Evolutionary conservation across 139 green algal genomes (phyloP), one percentile per base, ranked within the genome.

Genomic region (Coelastrella sp.): DNA sequence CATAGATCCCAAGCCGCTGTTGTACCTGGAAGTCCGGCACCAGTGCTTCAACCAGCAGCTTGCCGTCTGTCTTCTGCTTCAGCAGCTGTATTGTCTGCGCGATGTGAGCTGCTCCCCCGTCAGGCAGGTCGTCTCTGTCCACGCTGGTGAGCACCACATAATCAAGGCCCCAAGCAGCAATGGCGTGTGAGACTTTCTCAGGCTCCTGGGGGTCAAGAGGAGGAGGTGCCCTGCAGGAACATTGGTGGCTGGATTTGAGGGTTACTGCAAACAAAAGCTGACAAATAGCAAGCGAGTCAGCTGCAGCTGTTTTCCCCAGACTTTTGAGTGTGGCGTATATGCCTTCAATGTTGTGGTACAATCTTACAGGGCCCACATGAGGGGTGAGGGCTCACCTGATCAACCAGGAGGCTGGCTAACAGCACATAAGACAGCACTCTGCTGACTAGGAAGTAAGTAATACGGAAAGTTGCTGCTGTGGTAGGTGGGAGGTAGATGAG

Each of bases 111-210:
- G 96, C 92, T 15, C 98, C 98, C 60, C 96, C 94, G 88, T 99
- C 98, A 17, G 96, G 92, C 78, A 99, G 92, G 91, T 99, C 98
- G 90, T 99, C 98, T 7, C 98, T 93, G 93, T 99, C 98, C 25
- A 99, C 98, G n/a, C 92, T 97, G 22, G 98, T 99, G 12, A 99
- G 94, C 73, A 99, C 98, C 58, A 99, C 95, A 84, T 99, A 99
- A 89, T 99, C 98, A 61, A 99, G 94, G 61, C 98, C 98, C 98
- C 98, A 99, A 15, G 92, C 93, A 4, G 96, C 96, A 6, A 99
- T 94, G 0, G 97, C 97, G 81, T 96, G 96, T 22, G 97, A 95
- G 7, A 97, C 96, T 91, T 99, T 99, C 35, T 97, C 95, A 6
- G 98, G 98, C 94, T 99, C 98, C 6, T 96, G 63, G 35, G 95